These are phyloP conservation scores for Kwoniella bestiolae DNA, from an alignment of 768 basidiomycete genomes.

Conservation along the genomic window DNA sequence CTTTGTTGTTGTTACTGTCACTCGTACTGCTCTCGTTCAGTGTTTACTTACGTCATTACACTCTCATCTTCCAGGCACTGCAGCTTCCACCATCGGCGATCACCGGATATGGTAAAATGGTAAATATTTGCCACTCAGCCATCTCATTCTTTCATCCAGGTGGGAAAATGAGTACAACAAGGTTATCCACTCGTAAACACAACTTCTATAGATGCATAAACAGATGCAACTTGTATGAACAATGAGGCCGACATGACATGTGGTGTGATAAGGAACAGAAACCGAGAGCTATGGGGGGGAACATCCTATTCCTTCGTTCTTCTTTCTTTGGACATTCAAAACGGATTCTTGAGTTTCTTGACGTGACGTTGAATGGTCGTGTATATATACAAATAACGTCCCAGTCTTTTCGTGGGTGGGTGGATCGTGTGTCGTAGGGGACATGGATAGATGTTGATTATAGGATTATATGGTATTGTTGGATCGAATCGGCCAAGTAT, in stretches of 20 bases:
- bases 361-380: neutral
- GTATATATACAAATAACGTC: conserved; percentile 4
- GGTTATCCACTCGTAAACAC: neutral
- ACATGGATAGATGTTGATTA: neutral
- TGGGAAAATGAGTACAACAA: neutral
- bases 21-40: neutral
- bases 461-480: neutral
- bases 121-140: neutral
- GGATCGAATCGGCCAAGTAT: too few relatives aligned
- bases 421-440: conserved; percentile 1
- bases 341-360: neutral
- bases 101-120: conserved; percentile 10
- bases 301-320: neutral
- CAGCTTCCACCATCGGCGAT: conserved; percentile 1
- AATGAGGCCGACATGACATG: neutral
- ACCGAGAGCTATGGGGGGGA: too few relatives aligned
- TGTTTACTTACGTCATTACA: conserved; percentile 3
- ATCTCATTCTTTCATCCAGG: neutral
- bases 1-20: conserved; percentile 1
- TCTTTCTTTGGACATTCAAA: neutral
- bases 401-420: too few relatives aligned
- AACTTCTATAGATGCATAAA: neutral
- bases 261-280: neutral
- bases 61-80: neutral
- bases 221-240: neutral